Evolutionary conservation across 768 basidiomycete species (phyloP).

Genomic region (Mycena vulgaris): DNA sequence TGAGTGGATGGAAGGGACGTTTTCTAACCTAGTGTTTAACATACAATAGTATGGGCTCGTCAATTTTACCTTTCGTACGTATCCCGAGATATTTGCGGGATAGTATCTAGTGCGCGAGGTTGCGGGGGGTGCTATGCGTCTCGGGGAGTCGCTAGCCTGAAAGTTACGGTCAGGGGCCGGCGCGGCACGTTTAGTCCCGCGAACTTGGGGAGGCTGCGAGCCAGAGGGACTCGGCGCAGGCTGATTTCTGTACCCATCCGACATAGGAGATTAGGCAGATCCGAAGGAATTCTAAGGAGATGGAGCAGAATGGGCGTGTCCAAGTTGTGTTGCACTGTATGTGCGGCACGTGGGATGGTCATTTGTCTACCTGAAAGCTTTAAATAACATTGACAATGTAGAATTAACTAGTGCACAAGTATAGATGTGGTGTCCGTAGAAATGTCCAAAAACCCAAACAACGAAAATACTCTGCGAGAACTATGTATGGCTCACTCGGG

Average conservation of each 20-base stretch:
- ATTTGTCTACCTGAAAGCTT: no score
- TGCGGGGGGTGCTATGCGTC: background rate
- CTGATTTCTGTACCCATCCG: background rate
- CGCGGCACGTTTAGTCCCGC: constrained; percentile 20
- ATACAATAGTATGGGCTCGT: no score
- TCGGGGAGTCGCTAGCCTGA: background rate
- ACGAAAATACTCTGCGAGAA: background rate
- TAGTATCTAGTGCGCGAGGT: background rate
- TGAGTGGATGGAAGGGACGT: constrained; percentile 8
- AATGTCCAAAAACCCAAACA: background rate
- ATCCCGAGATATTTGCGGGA: background rate
- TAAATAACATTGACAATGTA: no score
- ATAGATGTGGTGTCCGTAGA: background rate
- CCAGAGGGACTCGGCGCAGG: background rate
- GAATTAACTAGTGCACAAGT: constrained; percentile 8
- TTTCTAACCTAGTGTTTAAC: constrained; percentile 1
- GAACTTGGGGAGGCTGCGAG: background rate
- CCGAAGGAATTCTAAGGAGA: no score
- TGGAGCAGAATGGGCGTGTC: no score
- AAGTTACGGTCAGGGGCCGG: background rate
- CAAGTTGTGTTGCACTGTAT: no score
- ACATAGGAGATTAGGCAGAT: background rate
- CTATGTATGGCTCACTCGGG: background rate
- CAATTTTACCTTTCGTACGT: constrained; percentile 5
- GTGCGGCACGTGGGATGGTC: no score